These are phyloP conservation scores for Thermomucor indicae-seudaticae DNA, from an alignment of 371 early-diverging fungal species.

Conservation along the genomic window DNA sequence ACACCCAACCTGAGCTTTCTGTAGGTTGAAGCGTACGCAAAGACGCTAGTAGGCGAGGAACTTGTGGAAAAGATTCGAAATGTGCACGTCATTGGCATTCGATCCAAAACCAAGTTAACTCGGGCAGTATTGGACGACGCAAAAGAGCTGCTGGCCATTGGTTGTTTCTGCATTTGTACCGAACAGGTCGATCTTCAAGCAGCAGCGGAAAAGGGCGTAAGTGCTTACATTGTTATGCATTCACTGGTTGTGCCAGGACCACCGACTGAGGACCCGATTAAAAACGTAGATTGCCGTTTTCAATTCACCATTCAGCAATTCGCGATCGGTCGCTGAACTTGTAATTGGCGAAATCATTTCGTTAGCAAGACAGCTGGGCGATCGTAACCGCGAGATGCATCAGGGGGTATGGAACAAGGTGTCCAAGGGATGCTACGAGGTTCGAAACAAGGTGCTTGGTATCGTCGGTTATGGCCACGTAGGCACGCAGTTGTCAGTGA, in stretches of 20 bases:
- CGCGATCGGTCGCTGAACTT: constrained; percentile 85
- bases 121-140: constrained; percentile 82
- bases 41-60: constrained; percentile 83
- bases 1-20: background rate
- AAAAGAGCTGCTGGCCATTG: constrained; percentile 85
- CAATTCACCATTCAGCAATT: constrained; percentile 96
- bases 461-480: constrained; percentile 97
- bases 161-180: constrained; percentile 98
- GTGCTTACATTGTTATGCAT: constrained; percentile 23
- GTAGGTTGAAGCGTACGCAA: constrained; percentile 86
- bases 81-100: constrained; percentile 92
- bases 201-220: constrained; percentile 84
- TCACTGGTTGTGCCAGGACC: no score
- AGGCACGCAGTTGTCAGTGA: constrained; percentile 90
- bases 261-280: constrained; percentile 31
- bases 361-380: constrained; percentile 88
- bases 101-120: constrained; percentile 92
- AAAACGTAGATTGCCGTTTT: constrained; percentile 91
- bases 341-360: constrained; percentile 89
- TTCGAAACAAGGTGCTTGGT: constrained; percentile 91
- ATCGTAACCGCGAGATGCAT: constrained; percentile 91
- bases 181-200: constrained; percentile 92
- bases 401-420: constrained; percentile 89
- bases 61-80: constrained; percentile 90
- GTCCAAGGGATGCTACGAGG: constrained; percentile 80